Evolutionary conservation across 1,139 yeast species (phyloP), one percentile per base, ranked within the genome.

Genomic region (Geotrichum aggregatum): DNA sequence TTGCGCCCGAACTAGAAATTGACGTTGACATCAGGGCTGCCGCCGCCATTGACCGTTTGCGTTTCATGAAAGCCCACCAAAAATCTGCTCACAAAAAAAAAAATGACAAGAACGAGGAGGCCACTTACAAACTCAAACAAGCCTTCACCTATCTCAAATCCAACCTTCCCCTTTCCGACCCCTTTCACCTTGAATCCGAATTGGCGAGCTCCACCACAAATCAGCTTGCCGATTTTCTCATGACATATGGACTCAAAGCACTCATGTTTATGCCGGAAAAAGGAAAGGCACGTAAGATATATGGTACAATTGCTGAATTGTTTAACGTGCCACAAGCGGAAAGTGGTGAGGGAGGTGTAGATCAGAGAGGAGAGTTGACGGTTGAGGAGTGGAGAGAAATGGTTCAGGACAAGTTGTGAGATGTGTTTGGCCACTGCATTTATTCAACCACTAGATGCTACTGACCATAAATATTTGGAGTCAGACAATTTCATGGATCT

Each of bases 171-270:
- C 5, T 16, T 18, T 8, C 14, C 4, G 44, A 47, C 26, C 50
- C 50, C 2, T 21, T 47, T 14, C 35, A 21, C n/a, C 35, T 14
- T 2, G 31, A 31, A 26, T 13, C 13, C 14, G 26, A 21, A 7
- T 1, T 19, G 33, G 35, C 21, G 3, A n/a, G 33, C 2, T 19
- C 31, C 30, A 38, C 26, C 19, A 41, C 34, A 4, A 13, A 21
- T 28, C 13, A 41, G 19, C 26, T 36, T 4, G 22, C 24, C n/a
- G 38, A 14, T n/a, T 30, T 30, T 19, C n/a, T 47, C n/a, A 33
- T 33, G 19, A 30, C 44, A 5, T 34, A 40, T 22, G 50, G 50
- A 3, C 26, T 47, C 24, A 40, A 34, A 26, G 42, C 46, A 2
- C 24, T 47, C 1, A 19, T 21, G 24, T 33, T 47, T 4, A 22